Evolutionary conservation across 768 basidiomycete genomes (phyloP).

Genomic region (Suillus americanus): DNA sequence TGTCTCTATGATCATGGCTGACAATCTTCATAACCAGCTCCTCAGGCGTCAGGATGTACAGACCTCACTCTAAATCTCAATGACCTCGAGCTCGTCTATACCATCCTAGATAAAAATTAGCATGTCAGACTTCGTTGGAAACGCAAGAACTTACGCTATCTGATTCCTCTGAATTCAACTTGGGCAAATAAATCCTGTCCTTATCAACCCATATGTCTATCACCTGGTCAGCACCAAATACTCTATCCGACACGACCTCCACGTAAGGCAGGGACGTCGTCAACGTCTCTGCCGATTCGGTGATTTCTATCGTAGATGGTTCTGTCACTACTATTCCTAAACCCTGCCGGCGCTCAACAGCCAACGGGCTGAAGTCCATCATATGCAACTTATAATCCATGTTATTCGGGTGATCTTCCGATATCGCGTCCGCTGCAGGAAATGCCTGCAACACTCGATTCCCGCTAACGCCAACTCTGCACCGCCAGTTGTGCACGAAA

Average conservation of each 20-base stretch:
- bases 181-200: constrained; percentile 1
- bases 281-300: not conserved
- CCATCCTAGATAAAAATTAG: not conserved
- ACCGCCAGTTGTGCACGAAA: not conserved
- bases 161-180: not conserved
- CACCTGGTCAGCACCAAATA: not conserved
- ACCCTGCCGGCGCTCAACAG: not conserved
- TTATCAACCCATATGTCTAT: constrained; percentile 1
- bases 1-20: not conserved
- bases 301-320: not conserved
- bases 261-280: constrained; percentile 8
- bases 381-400: not conserved
- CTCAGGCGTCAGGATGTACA: not conserved
- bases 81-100: not conserved
- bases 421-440: not conserved
- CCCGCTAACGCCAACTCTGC: constrained; percentile 1
- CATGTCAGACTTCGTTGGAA: not conserved
- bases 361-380: constrained; percentile 7
- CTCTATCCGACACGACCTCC: constrained; percentile 5
- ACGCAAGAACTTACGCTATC: not conserved
- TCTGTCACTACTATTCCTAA: constrained; percentile 2
- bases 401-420: not conserved
- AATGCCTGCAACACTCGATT: constrained; percentile 7
- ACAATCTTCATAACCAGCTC: not conserved
- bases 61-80: not conserved